Base-by-base conservation (phyloP, 2,329 filamentous ascomycete genomes). In the Ascosphaera apis region DNA sequence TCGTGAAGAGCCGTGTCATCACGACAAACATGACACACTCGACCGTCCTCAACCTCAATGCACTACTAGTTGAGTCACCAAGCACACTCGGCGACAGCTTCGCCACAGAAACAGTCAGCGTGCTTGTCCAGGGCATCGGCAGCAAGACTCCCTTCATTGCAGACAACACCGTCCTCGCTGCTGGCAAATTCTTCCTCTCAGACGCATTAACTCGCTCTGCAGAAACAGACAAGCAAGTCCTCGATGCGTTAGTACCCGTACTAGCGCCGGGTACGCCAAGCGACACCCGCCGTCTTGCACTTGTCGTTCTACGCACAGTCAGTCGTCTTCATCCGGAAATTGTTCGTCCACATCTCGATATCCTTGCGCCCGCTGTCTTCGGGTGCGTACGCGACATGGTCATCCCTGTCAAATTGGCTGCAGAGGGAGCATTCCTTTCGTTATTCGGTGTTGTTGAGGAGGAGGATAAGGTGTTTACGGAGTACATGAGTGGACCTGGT, bases 371-470 rank as follows among this genome's bases (percentile, higher is more conserved):
- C 1, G 73, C 83, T 1, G 68, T 95, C 32, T 98, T 98, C 53
- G 73, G 79, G 31, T 78, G 79, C 36, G 88, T 98, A 18, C 73
- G 91, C 39, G 88, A 98, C 53, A 65, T 73, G 7, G 74, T 95
- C 4, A 95, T 98, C 42, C 91, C 91, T 1, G 76, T 98, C 50
- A 98, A 98, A 57, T 66, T 98, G 18, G 77, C 86, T 0, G 86
- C 88, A 1, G 88, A 98, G 58, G 86, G 84, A 9, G 83, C 86
- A 0, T 95, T 98, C 56, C 67, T 98, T 37, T 72, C 82, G 35
- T 65, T 95, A 3, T 95, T 98, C 60, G 73, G 71, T 31, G 84
- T 95, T 1, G 81, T 84, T 1, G 81, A 92, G 32, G 76, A 84
- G 42, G 88, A 93, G 50, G 67, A 65, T 40, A 74, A 70, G 42